Evolutionary conservation across 2,329 filamentous ascomycete genomes (phyloP).

Genomic region (Magnaporthiopsis rhizophila): DNA sequence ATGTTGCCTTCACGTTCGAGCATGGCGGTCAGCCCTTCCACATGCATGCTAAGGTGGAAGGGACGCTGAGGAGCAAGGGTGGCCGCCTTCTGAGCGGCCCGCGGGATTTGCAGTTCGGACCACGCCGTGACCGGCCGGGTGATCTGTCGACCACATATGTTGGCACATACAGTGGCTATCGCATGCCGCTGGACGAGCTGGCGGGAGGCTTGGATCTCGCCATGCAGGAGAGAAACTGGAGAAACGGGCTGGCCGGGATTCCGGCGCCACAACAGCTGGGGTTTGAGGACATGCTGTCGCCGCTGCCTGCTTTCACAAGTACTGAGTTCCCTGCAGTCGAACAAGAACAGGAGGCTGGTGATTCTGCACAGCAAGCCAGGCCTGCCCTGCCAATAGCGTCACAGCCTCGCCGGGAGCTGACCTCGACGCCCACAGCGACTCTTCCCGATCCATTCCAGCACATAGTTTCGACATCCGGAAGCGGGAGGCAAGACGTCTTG

Average conservation of each 20-base stretch:
- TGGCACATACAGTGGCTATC: neutral
- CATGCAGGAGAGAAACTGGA: slow-evolving; percentile 1
- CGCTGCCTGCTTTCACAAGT: neutral
- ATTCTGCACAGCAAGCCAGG: neutral
- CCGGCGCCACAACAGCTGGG: neutral
- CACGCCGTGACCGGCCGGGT: neutral
- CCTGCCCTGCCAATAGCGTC: too few relatives aligned
- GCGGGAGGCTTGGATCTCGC: neutral
- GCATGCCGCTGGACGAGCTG: neutral
- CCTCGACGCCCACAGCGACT: neutral
- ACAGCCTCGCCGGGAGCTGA: neutral
- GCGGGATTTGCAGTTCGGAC: neutral
- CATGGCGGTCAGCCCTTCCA: slow-evolving; percentile 11
- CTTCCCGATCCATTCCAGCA: neutral
- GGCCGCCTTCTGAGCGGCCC: neutral
- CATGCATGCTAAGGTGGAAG: slow-evolving; percentile 13
- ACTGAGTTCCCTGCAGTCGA: too few relatives aligned
- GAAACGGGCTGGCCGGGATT: neutral
- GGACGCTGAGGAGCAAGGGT: slow-evolving; percentile 8
- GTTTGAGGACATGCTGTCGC: neutral
- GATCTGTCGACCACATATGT: neutral
- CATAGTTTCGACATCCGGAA: neutral
- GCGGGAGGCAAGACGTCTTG: neutral
- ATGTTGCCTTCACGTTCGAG: slow-evolving; percentile 13
- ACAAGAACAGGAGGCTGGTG: neutral